These are phyloP conservation scores for Phaeolepiota aurea DNA, from an alignment of 768 basidiomycete species.

Conservation along the genomic window DNA sequence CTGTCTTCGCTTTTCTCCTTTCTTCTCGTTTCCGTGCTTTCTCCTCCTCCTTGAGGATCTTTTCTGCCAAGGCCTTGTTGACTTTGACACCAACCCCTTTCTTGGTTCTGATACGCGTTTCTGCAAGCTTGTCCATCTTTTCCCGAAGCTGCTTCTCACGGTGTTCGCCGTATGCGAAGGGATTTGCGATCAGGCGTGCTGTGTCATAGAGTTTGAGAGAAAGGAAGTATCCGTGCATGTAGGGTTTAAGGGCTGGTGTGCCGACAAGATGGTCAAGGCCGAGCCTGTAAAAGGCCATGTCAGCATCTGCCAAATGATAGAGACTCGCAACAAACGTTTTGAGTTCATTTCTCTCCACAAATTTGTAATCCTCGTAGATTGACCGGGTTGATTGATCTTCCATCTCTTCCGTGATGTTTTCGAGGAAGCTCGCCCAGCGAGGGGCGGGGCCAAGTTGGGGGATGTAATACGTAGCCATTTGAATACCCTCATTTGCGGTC, in stretches of 20 bases:
- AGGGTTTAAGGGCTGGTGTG: conserved; percentile 92
- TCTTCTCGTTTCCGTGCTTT: conserved; percentile 47
- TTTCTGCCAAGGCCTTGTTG: conserved; percentile 78
- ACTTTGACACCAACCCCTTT: conserved; percentile 69
- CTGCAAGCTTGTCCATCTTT: conserved; percentile 90
- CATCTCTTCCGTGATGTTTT: conserved; percentile 98
- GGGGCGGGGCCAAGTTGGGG: conserved; percentile 96
- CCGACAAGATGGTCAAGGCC: conserved; percentile 94
- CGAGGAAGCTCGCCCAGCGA: conserved; percentile 94
- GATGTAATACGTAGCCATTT: conserved; percentile 90
- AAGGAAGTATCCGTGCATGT: conserved; percentile 99
- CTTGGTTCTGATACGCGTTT: conserved; percentile 82
- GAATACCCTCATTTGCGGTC: conserved; percentile 94
- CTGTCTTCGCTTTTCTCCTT: conserved; percentile 39
- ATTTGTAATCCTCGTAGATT: conserved; percentile 96
- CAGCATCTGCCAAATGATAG: conserved; percentile 2
- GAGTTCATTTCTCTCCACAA: conserved; percentile 82
- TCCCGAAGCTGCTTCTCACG: conserved; percentile 81
- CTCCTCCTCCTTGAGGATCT: conserved; percentile 61
- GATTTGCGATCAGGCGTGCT: conserved; percentile 92
- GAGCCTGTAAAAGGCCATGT: conserved; percentile 42
- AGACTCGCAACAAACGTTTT: conserved; percentile 42
- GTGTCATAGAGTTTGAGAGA: conserved; percentile 94
- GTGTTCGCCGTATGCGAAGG: conserved; percentile 91
- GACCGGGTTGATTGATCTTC: conserved; percentile 76